A percentile compares a stretch with the other conserved stretches of the same genome.
These are phyloP conservation scores for Trichosporon inkin DNA, from an alignment of 1,284 basidiomycete genomes.

Conservation along the genomic window DNA sequence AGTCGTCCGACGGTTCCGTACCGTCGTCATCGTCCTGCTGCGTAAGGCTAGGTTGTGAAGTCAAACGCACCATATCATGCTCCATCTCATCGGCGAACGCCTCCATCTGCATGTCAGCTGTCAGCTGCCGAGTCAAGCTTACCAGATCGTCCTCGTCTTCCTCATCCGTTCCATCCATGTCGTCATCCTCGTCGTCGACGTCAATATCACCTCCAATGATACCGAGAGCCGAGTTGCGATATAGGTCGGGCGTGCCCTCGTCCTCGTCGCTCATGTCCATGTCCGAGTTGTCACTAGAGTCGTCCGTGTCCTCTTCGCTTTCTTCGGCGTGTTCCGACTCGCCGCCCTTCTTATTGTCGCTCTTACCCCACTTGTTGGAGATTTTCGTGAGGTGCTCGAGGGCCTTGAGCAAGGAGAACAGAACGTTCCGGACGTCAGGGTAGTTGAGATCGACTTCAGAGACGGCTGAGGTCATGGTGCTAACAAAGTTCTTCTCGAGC, in stretches of 20 bases:
- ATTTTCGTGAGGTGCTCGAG: slow-evolving; percentile 89
- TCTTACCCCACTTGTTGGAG: slow-evolving; percentile 93
- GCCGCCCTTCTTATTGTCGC: slow-evolving; percentile 59
- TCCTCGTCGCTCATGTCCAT: slow-evolving; percentile 64
- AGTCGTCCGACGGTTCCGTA: slow-evolving; percentile 47
- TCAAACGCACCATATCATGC: slow-evolving; percentile 29
- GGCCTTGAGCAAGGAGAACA: slow-evolving; percentile 80
- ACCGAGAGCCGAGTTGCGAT: slow-evolving; percentile 92
- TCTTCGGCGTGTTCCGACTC: slow-evolving; percentile 53
- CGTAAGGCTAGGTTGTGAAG: slow-evolving; percentile 6
- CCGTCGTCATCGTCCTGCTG: slow-evolving; percentile 59
- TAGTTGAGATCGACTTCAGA: slow-evolving; percentile 95
- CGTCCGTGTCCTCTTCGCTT: slow-evolving; percentile 35
- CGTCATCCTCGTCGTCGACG: slow-evolving; percentile 64
- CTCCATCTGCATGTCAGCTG: slow-evolving; percentile 26
- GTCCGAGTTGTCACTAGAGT: slow-evolving; percentile 37
- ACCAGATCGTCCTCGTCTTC: slow-evolving; percentile 68
- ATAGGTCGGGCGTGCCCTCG: slow-evolving; percentile 69
- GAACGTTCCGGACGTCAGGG: slow-evolving; percentile 79
- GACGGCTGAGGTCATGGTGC: slow-evolving; percentile 79
- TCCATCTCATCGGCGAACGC: slow-evolving; percentile 36
- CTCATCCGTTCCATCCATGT: slow-evolving; percentile 70
- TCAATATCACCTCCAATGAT: slow-evolving; percentile 67
- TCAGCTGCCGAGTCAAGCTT: not conserved
- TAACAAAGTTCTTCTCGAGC: slow-evolving; percentile 96